Conservation (phyloP, 345 rosid genomes). For the Boechera stricta region DNA sequence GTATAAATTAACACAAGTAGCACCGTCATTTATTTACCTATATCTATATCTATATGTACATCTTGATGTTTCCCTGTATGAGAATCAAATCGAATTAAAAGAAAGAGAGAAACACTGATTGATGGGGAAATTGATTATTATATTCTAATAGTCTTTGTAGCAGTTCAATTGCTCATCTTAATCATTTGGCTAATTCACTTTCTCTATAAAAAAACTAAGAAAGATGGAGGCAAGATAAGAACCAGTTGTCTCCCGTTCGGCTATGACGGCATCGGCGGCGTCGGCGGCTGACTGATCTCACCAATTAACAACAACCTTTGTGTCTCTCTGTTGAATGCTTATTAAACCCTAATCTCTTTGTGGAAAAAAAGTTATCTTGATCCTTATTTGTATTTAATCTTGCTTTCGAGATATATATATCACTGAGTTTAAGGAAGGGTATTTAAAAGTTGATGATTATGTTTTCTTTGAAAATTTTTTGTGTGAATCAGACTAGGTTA, state of each 20-base stretch:
- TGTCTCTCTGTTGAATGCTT: not conserved
- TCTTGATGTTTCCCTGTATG: not conserved
- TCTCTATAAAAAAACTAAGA: constrained; percentile 12
- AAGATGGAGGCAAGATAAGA: constrained; percentile 20
- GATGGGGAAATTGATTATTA: not conserved
- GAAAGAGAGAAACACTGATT: not conserved
- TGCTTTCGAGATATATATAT: too few relatives aligned
- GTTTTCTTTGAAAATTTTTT: too few relatives aligned
- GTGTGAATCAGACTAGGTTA: too few relatives aligned
- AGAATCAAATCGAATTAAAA: not conserved
- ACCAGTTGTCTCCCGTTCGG: not conserved
- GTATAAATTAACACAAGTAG: not conserved
- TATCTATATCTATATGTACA: not conserved
- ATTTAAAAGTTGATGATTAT: too few relatives aligned
- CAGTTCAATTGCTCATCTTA: not conserved
- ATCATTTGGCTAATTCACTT: constrained; percentile 23
- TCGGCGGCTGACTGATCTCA: not conserved
- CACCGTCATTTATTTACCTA: not conserved
- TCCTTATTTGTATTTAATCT: not conserved
- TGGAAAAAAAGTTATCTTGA: not conserved
- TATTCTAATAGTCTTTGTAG: not conserved
- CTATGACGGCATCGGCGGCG: not conserved
- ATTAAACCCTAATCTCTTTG: not conserved
- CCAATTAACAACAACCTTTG: not conserved
- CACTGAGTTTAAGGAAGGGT: too few relatives aligned